These are phyloP conservation scores for Backusella psychrophila DNA, from an alignment of 192 early-diverging fungal genomes.

Conservation along the genomic window DNA sequence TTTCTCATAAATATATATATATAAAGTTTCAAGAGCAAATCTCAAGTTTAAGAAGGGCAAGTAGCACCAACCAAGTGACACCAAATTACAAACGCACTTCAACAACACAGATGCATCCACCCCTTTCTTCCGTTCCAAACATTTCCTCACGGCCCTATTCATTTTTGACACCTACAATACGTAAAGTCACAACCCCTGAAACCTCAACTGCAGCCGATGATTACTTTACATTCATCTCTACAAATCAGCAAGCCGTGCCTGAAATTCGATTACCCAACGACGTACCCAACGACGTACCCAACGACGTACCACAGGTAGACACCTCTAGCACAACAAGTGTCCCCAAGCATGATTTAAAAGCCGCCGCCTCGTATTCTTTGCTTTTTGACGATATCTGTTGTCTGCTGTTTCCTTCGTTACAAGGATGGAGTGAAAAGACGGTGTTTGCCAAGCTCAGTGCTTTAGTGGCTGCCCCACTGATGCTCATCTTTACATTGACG, in stretches of 20 bases:
- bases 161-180: neutral
- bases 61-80: neutral
- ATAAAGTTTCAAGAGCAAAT: conserved; percentile 15
- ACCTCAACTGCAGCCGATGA: conserved; percentile 11
- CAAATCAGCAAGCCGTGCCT: conserved; percentile 15
- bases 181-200: conserved; percentile 7
- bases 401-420: conserved; percentile 55
- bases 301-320: neutral
- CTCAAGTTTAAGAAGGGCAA: neutral
- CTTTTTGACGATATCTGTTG: conserved; percentile 22
- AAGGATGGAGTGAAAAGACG: conserved; percentile 50
- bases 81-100: neutral
- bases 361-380: neutral
- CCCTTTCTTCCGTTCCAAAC: neutral
- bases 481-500: conserved; percentile 53
- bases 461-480: conserved; percentile 49
- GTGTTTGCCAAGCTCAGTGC: conserved; percentile 41
- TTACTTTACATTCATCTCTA: conserved; percentile 24
- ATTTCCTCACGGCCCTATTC: neutral
- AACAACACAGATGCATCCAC: neutral
- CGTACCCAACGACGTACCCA: neutral
- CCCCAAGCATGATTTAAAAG: neutral
- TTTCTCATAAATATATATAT: neutral
- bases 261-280: conserved; percentile 6
- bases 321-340: neutral